Base-by-base conservation (phyloP, 169 alveolate species). In the Babesia ovis region DNA sequence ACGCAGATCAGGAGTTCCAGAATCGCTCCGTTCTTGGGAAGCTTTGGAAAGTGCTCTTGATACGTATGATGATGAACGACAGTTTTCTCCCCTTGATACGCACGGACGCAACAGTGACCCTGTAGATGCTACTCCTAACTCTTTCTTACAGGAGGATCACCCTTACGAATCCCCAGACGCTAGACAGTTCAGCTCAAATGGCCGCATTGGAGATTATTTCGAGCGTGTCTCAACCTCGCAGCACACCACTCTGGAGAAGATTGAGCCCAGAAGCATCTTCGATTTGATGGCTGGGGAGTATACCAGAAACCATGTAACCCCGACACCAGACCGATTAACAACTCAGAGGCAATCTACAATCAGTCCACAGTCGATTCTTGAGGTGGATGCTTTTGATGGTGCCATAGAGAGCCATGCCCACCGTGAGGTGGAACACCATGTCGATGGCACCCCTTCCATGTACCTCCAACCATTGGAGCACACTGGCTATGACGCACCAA, bases 261-360 rank as follows among this genome's bases (percentile, higher is more conserved):
- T 64, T 31, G 74, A 64, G 14, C 74, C 60, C 32, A 41, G 74
- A 35, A 45, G 74, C 20, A 16, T 64, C 32, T 1, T 64, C 48
- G 74, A 20, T 12, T n/a, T 64, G 34, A 0, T 64, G 43, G 48
- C 32, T 3, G 9, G 20, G 9, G 70, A 59, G 16, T 31, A 5
- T 11, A 11, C 12, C 16, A 31, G 4, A 29, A 11, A 59, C 57
- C 14, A 12, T 56, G 50, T 12, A 12, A 9, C 53, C 5, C 39
- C 53, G 22, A 42, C 23, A 1, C 73, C 59, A 12, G 59, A 42
- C 22, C 48, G 53, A 18, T 29, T 35, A 3, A 45, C 54, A 1
- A 46, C 60, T 9, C 34, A 61, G n/a, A 3, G 35, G 59, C 74
- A 64, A 46, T n/a, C 74, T 2, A 64, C 74, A 4, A 20, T 0